phyloP scores from a whole-genome alignment of 257 asterid genomes.

The Avicennia marina region DNA sequence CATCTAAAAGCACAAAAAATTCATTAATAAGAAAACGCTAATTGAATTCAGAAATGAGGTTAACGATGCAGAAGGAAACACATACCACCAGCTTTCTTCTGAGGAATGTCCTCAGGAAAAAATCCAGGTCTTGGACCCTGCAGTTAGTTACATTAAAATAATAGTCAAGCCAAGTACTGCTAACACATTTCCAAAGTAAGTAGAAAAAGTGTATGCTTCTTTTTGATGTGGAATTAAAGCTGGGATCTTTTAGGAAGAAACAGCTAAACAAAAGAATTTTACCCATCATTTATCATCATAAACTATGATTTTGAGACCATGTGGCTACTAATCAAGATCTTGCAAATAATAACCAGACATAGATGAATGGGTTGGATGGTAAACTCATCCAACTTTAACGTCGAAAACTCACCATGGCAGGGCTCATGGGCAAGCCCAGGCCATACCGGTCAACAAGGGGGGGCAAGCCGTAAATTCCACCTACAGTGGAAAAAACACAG shows the following conservation, averaged over 20 bases:
- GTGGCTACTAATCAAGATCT: background rate
- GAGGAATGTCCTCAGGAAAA: constrained; percentile 50
- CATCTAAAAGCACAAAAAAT: no score
- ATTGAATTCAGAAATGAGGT: no score
- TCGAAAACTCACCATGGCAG: constrained; percentile 41
- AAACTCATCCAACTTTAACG: constrained; percentile 28
- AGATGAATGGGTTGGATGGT: background rate
- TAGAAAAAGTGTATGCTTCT: background rate
- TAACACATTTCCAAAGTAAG: background rate
- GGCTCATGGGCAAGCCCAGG: constrained; percentile 52
- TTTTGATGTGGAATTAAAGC: background rate
- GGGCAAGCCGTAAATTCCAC: constrained; percentile 70
- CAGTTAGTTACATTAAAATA: background rate
- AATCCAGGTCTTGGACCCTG: constrained; percentile 66
- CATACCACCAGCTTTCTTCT: constrained; percentile 39
- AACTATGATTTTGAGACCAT: constrained; percentile 24
- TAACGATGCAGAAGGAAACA: background rate
- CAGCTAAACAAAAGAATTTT: no score
- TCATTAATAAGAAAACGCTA: no score
- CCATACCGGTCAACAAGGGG: constrained; percentile 67
- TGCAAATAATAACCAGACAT: background rate
- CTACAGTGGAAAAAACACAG: constrained; percentile 22
- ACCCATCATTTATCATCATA: no score
- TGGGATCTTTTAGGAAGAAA: background rate
- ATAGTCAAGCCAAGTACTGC: background rate